Percentiles rank a stretch among this genome's conserved stretches.
Conservation (phyloP, 1,139 yeast genomes). For the Fermentozyma sake region DNA sequence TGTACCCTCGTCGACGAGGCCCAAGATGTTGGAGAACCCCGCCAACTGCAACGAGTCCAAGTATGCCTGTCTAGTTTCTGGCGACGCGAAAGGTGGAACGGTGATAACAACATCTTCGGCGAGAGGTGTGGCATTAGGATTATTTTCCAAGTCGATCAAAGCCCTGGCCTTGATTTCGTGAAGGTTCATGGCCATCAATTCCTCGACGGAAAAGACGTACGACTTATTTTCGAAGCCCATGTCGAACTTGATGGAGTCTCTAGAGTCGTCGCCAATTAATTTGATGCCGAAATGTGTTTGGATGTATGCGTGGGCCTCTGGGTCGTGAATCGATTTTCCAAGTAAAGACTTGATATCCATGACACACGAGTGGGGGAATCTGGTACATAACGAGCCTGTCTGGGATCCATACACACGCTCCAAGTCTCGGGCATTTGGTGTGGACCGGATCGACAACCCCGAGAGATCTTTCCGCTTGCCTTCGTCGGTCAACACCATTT, state of each 20-base stretch:
- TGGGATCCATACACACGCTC: slow-evolving; percentile 80
- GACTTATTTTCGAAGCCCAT: slow-evolving; percentile 44
- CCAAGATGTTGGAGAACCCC: slow-evolving; percentile 54
- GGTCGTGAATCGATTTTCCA: slow-evolving; percentile 56
- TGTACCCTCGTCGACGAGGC: slow-evolving; percentile 82
- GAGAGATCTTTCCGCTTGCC: slow-evolving; percentile 86
- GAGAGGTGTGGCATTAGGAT: slow-evolving; percentile 24
- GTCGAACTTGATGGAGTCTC: slow-evolving; percentile 54
- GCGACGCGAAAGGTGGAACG: slow-evolving; percentile 68
- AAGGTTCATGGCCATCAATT: slow-evolving; percentile 78
- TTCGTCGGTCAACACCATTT: slow-evolving; percentile 82
- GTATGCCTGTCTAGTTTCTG: slow-evolving; percentile 65
- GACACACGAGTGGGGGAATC: slow-evolving; percentile 71
- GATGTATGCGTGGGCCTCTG: slow-evolving; percentile 37
- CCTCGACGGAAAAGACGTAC: slow-evolving; percentile 55
- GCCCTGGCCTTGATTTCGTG: slow-evolving; percentile 67
- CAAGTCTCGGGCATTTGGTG: slow-evolving; percentile 32
- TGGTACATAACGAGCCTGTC: slow-evolving; percentile 63
- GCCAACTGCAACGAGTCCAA: slow-evolving; percentile 72
- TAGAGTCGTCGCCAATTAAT: slow-evolving; percentile 33
- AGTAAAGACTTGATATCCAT: slow-evolving; percentile 65
- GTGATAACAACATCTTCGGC: slow-evolving; percentile 70
- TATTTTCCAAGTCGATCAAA: slow-evolving; percentile 29
- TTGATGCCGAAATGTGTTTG: slow-evolving; percentile 59
- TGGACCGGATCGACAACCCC: slow-evolving; percentile 61